Base-by-base conservation (phyloP, 352 stramenopile genomes). In the Globisporangium okanoganense region DNA sequence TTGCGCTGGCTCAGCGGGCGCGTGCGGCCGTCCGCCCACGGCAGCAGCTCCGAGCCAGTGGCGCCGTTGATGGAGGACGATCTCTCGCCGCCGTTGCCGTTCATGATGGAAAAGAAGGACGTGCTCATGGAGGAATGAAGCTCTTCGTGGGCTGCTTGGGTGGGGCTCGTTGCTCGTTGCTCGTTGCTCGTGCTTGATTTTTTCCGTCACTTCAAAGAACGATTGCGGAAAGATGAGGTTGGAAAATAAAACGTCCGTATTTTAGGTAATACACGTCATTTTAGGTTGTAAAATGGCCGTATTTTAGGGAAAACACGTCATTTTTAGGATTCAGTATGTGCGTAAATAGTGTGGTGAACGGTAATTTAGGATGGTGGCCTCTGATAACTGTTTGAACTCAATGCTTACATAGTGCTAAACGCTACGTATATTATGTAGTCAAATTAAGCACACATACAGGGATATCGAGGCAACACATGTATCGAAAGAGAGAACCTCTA, bases 1-100 rank as follows among this genome's bases (percentile, higher is more conserved):
- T 94, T 90, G 67, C 82, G 82, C 20, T 69, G 79, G 58, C 82
- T 91, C 44, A 57, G 49, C 33, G 58, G 58, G 3, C 44, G 56
- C 43, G 56, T 49, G 29, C 35, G 43, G 13, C 56, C 43, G 41
- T 56, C 45, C 33, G 43, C 55, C 55, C 55, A 61, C 55, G 52
- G 52, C 18, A 58, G 54, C 25, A 51, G 22, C 12, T 10, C 20
- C 45, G 22, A 2, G 8, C 20, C 9, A 5, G 43, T 50, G 43
- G 43, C 43, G 3, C 43, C 43, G 24, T 50, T 43, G n/a, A n/a
- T n/a, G n/a, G n/a, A n/a, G n/a, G n/a, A n/a, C 36, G 13, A 7
- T 2, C 31, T 43, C 36, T n/a, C 14, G 16, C n/a, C 29, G 14
- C 49, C 24, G 49, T n/a, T 20, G 49, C 3, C 20, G 29, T 3